Evolutionary conservation across 2,329 filamentous ascomycete genomes (phyloP), one percentile per base, ranked within the genome.

Genomic region (Hirsutella rhossiliensis): DNA sequence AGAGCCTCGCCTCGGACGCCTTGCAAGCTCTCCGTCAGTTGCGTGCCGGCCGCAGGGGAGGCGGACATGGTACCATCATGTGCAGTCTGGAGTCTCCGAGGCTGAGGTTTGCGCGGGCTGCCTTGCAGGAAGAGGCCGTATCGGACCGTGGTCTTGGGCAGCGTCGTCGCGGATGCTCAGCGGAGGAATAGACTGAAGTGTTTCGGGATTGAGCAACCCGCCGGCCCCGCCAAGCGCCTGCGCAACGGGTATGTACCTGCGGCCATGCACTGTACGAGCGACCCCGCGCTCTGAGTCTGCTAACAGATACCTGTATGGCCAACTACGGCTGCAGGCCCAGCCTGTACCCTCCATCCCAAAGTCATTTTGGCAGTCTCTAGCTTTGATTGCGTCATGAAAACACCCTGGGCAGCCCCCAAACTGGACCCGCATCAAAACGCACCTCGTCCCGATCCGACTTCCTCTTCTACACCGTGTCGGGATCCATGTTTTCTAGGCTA

Each of bases 1-100:
- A 97, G 50, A 97, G 76, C 54, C 88, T 76, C 49, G 87, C 81
- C 72, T 96, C 89, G 59, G 89, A 94, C 56, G 62, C 62, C 64
- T 65, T 31, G 38, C 36, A 20, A 43, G 23, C 41, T 31, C 38
- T 23, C 40, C 41, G 52, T 55, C 41, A 52, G 51, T 42, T 44
- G 40, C 41, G 20, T 37, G 13, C 3, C 11, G 17, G 34, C 23
- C 5, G n/a, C 3, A 8, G 17, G 20, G 41, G 17, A 9, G 20
- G 23, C 5, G 18, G 20, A 18, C 15, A 15, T 11, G 37, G 19
- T 38, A 32, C 40, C 40, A 41, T 41, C 18, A 12, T 34, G 23
- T 27, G 5, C 23, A 27, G 23, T 9, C 23, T 7, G 23, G 23
- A 27, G 23, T 27, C 23, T 7, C 23, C 23, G 23, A 27, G 5